These are phyloP conservation scores for Helichrysum umbraculigerum DNA, from an alignment of 129 eudicot species.

Conservation along the genomic window DNA sequence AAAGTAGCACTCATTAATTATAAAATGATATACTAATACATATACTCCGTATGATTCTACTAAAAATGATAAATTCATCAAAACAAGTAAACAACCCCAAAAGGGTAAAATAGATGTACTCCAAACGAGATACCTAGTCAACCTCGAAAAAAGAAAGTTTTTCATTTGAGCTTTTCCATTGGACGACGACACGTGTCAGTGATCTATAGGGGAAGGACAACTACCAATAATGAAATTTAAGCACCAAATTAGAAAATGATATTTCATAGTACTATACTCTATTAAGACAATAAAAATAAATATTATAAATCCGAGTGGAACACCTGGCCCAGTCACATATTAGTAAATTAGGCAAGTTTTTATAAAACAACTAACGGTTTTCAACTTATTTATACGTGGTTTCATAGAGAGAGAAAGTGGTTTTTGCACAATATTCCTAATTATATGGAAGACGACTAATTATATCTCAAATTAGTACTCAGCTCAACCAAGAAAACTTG, in stretches of 20 bases:
- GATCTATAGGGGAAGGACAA: slow-evolving; percentile 3
- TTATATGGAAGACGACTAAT: not conserved
- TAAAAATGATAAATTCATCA: no score
- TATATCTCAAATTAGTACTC: not conserved
- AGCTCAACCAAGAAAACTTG: no score
- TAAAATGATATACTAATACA: no score
- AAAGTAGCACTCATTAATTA: no score
- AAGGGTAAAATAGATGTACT: no score
- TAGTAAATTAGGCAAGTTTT: not conserved
- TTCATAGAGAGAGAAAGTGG: not conserved
- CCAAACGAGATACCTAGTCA: no score
- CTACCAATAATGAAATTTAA: not conserved
- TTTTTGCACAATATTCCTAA: not conserved
- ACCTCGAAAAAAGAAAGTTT: not conserved
- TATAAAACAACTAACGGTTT: not conserved
- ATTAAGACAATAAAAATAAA: not conserved
- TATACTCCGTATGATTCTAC: no score
- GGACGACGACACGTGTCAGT: not conserved
- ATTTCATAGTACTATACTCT: not conserved
- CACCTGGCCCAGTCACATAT: not conserved
- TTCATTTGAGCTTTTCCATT: not conserved
- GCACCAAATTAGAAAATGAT: not conserved
- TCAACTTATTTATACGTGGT: not conserved
- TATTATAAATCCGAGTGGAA: not conserved
- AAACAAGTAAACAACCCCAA: no score